phyloP scores from a whole-genome alignment of 257 asterid species.

The Gentiana straminea region DNA sequence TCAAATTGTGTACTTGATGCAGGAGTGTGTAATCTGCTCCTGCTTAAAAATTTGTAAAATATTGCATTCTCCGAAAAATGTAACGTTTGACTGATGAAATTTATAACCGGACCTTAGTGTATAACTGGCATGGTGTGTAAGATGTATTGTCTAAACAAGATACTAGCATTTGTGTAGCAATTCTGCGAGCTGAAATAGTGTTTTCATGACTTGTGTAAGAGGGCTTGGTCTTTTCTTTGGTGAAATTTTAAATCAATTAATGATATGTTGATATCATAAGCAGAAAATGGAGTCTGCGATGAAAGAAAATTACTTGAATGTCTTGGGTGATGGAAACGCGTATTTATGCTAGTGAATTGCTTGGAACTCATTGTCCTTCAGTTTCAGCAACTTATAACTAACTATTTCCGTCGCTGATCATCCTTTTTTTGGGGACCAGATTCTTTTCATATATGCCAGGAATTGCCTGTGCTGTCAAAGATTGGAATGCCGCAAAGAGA shows the following conservation, averaged over 20 bases:
- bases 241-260: too few species aligned
- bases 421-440: conserved; percentile 30
- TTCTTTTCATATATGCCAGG: conserved; percentile 40
- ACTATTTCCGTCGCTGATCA: conserved; percentile 3
- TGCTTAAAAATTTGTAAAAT: too few species aligned
- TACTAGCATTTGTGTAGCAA: neutral
- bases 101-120: too few species aligned
- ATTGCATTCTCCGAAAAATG: too few species aligned
- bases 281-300: too few species aligned
- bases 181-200: neutral
- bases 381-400: neutral
- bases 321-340: too few species aligned
- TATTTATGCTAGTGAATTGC: neutral
- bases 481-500: conserved; percentile 27
- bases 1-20: too few species aligned
- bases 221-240: too few species aligned
- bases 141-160: neutral
- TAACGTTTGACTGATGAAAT: too few species aligned
- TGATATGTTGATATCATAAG: too few species aligned
- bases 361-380: neutral
- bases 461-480: conserved; percentile 28
- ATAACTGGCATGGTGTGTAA: neutral
- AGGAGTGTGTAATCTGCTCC: too few species aligned
- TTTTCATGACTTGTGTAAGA: too few species aligned
- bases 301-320: neutral